Conservation (phyloP, 306 rosid species). For the Pyrus bretschneideri region DNA sequence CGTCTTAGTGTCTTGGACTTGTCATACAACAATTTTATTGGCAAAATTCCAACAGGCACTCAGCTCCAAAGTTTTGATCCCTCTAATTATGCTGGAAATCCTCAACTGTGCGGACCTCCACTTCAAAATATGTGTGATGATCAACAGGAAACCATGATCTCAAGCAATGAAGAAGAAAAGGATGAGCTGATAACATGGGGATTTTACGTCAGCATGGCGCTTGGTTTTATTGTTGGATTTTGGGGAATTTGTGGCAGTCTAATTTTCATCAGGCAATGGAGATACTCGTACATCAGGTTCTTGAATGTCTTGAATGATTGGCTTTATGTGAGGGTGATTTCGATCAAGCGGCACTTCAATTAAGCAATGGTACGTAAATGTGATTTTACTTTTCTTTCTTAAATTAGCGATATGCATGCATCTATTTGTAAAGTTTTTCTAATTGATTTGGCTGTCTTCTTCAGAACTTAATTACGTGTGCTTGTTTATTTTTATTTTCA, state of each 20-base stretch:
- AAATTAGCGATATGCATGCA: neutral
- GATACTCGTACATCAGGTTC: constrained; percentile 11
- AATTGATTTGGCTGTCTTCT: too few species aligned
- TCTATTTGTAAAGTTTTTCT: neutral
- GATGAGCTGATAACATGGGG: constrained; percentile 3
- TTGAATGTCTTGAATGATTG: neutral
- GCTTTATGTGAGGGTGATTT: too few species aligned
- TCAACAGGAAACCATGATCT: neutral
- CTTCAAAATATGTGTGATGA: neutral
- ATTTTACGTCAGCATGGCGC: constrained; percentile 2
- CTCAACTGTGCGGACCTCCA: neutral
- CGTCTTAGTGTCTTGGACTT: neutral
- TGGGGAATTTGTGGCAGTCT: constrained; percentile 30
- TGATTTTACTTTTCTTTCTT: neutral
- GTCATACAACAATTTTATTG: neutral
- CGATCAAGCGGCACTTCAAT: too few species aligned
- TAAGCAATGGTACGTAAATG: too few species aligned
- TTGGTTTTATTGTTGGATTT: constrained; percentile 18
- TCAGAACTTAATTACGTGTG: too few species aligned
- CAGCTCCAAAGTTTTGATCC: neutral
- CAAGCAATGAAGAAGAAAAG: neutral
- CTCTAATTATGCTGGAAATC: neutral
- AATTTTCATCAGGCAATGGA: constrained; percentile 1
- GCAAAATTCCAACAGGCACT: neutral
- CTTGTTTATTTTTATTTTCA: too few species aligned